A percentile compares a stretch with the other conserved stretches of the same genome.
Conservation (phyloP, 148 eudicot species). For the Arbutus unedo region DNA sequence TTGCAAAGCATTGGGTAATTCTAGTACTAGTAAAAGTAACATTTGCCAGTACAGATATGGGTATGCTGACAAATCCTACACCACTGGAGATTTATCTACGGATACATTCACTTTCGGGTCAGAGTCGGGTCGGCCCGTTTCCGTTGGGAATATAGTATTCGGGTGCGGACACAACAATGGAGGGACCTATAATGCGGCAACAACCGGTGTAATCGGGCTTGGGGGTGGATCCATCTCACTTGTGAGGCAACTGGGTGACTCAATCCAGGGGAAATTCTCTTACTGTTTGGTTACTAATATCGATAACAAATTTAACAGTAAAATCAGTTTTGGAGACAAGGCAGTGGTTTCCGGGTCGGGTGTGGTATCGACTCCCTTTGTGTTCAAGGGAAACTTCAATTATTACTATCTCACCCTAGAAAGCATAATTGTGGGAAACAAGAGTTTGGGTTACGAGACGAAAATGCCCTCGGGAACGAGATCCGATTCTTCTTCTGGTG, state of each 20-base stretch:
- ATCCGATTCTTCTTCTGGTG: background rate
- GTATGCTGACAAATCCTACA: conserved; percentile 33
- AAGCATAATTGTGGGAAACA: conserved; percentile 27
- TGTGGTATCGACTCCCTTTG: conserved; percentile 49
- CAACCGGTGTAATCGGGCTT: conserved; percentile 42
- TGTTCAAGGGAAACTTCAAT: conserved; percentile 11
- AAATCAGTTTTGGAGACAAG: conserved; percentile 44
- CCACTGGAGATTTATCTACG: conserved; percentile 24
- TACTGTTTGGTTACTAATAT: conserved; percentile 30
- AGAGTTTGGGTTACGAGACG: conserved; percentile 2
- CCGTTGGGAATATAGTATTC: conserved; percentile 15
- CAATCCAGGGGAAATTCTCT: conserved; percentile 31
- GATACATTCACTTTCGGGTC: conserved; percentile 35
- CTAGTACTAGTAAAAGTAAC: background rate
- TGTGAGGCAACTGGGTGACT: conserved; percentile 21
- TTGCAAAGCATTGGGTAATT: background rate
- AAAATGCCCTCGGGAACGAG: background rate
- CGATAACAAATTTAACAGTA: conserved; percentile 25
- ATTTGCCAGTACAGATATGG: conserved; percentile 26
- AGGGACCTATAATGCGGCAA: conserved; percentile 23
- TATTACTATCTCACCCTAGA: conserved; percentile 52
- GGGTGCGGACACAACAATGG: conserved; percentile 32
- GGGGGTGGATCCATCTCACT: conserved; percentile 37
- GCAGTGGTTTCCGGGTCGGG: conserved; percentile 36
- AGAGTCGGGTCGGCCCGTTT: background rate